Evolutionary conservation across 2,329 filamentous ascomycete genomes (phyloP), one percentile per base, ranked within the genome.

Genomic region (Ophiostoma angusticollis): DNA sequence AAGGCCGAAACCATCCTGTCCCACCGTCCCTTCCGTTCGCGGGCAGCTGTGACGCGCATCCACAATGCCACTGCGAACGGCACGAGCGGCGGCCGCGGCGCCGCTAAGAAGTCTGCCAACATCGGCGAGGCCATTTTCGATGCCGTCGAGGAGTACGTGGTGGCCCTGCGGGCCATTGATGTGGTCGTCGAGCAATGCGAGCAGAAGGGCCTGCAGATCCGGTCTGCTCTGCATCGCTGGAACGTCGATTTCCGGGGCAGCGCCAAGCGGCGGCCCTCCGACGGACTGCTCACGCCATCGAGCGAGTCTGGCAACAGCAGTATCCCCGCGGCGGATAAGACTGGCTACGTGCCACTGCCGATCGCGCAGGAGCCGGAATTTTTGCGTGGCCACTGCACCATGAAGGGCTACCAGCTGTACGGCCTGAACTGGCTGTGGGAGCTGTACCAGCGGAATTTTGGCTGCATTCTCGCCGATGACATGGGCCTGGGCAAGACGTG

Each of bases 401-500:
- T 98, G 65, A 95, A 96, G 55, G 80, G 91, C 25, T 96, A 95
- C 53, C 91, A 98, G 55, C 63, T 96, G 16, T 85, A 93, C 22
- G 91, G 91, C 4, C 70, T 98, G 37, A 96, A 96, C 54, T 98
- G 91, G 91, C 72, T 98, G 53, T 77, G 79, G 40, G 62, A 96
- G 32, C 69, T 98, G 12, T 93, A 85, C 61, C 70, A 78, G 37
- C 78, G 83, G 42, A 70, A 78, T 21, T 72, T 93, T 37, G 89
- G 84, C 32, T 89, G 86, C 46, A 96, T 98, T 41, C 67, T 98
- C 14, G 91, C 91, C 2, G 91, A 98, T 55, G 91, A 98, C 55
- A 98, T 98, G 91, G 91, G 84, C 37, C 65, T 89, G 29, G 91
- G 91, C 32, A 98, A 98, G 66, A 98, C 91, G 0, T 95, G 86